Base-by-base conservation (phyloP, 768 basidiomycete genomes). In the Mycena olivaceomarginata region DNA sequence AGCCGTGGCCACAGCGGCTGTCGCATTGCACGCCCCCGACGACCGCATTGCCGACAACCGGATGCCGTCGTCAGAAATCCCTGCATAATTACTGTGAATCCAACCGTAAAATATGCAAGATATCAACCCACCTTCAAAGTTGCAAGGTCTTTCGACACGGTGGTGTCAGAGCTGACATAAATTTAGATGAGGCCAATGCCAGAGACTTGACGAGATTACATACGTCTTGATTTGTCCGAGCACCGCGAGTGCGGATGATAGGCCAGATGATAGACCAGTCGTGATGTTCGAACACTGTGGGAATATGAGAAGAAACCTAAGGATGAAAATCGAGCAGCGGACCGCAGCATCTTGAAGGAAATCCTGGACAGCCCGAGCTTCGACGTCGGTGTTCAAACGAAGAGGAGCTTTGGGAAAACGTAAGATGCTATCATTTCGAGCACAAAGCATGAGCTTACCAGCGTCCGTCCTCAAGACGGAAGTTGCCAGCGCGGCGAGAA, bases 141-240 rank as follows among this genome's bases (percentile, higher is more conserved):
- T 16, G 77, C 77, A 18, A 78, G 64, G 39, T 75, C 25, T 43
- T 78, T 75, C 20, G 77, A 62, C 18, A 78, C 77, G 0, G 51
- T 56, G 25, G 73, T 16, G 57, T 77, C 77, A 18, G 77, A 40
- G 20, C 77, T 77, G 12, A 3, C 20, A 2, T 9, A 12, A 1
- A 41, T n/a, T 45, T 2, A 8, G 40, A 64, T 25, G 37, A 25
- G 2, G 16, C 2, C 39, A 0, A 4, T 4, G 8, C 22, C 8
- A 45, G 18, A 46, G 10, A 39, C 11, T 31, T 9, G 39, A 51
- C 1, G 18, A 12, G 8, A 62, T 15, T 10, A 77, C 66, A 25
- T 9, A 72, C 74, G 22, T 79, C 66, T 75, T 68, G 65, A 76
- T 79, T 57, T 79, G 74, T 51, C 77, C 53, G n/a, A 79, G 71